phyloP scores from a whole-genome alignment of 108 stramenopile genomes.

The Hondaea fermentalgiana region DNA sequence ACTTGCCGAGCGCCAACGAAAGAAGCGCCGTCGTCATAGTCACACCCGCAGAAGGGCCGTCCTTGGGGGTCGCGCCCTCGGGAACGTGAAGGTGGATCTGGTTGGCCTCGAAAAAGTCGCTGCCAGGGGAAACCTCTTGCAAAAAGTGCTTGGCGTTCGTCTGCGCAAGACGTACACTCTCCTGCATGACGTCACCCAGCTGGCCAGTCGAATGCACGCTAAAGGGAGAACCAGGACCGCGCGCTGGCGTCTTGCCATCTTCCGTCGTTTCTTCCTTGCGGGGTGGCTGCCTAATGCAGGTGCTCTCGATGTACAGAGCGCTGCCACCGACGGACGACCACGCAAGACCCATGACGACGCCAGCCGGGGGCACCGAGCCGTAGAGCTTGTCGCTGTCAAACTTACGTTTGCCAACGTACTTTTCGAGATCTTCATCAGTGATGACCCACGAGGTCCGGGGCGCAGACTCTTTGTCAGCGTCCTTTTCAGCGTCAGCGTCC shows the following conservation, averaged over 20 bases:
- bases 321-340: slow-evolving; percentile 94
- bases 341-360: slow-evolving; percentile 94
- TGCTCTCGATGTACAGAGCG: slow-evolving; percentile 90
- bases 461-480: background rate
- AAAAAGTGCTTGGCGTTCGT: slow-evolving; percentile 78
- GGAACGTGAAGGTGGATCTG: slow-evolving; percentile 98
- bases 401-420: slow-evolving; percentile 86
- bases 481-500: background rate
- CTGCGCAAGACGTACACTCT: slow-evolving; percentile 81
- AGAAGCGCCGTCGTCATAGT: slow-evolving; percentile 93
- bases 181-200: slow-evolving; percentile 88
- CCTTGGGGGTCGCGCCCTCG: slow-evolving; percentile 95
- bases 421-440: slow-evolving; percentile 58
- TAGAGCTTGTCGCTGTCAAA: slow-evolving; percentile 84
- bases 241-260: background rate
- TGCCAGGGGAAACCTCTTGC: background rate
- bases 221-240: slow-evolving; percentile 1
- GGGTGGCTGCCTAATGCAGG: slow-evolving; percentile 35
- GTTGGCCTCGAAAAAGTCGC: slow-evolving; percentile 49
- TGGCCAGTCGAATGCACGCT: slow-evolving; percentile 65
- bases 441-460: slow-evolving; percentile 22
- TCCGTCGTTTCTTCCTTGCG: background rate
- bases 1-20: slow-evolving; percentile 69
- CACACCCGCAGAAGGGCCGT: slow-evolving; percentile 92
- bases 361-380: slow-evolving; percentile 75